These are phyloP conservation scores for Craterostigma plantagineum DNA, from an alignment of 257 asterid genomes.

Conservation along the genomic window DNA sequence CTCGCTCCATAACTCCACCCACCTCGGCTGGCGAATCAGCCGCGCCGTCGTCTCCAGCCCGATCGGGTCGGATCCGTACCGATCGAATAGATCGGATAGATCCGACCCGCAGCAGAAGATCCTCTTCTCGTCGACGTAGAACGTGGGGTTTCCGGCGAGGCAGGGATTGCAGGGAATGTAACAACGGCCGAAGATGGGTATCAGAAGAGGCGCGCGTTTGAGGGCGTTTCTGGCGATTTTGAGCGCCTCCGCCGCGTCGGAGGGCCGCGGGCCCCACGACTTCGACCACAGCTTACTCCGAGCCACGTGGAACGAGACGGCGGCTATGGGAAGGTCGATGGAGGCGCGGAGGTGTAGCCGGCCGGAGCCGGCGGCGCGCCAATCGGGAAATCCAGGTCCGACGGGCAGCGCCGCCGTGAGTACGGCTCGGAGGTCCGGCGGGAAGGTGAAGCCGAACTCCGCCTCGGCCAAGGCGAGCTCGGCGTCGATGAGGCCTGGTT, in stretches of 20 bases:
- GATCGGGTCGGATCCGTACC: conserved; percentile 37
- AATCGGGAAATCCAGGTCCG: conserved; percentile 84
- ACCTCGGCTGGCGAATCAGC: conserved; percentile 53
- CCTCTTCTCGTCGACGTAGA: conserved; percentile 65
- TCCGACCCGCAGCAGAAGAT: conserved; percentile 86
- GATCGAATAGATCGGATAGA: conserved; percentile 69
- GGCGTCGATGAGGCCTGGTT: conserved; percentile 47
- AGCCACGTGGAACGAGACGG: conserved; percentile 72
- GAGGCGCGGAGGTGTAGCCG: conserved; percentile 75
- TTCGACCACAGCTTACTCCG: conserved; percentile 76
- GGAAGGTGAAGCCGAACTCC: conserved; percentile 70
- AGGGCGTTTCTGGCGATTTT: conserved; percentile 60
- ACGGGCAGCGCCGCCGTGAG: conserved; percentile 68
- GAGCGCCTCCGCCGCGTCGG: conserved; percentile 61
- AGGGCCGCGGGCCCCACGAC: conserved; percentile 73
- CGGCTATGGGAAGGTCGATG: conserved; percentile 65
- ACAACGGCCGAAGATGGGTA: conserved; percentile 77
- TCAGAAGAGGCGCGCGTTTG: conserved; percentile 67
- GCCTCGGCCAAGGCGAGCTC: conserved; percentile 91
- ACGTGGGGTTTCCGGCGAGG: conserved; percentile 79
- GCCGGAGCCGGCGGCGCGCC: conserved; percentile 66
- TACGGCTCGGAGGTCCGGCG: conserved; percentile 80
- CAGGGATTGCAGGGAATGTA: conserved; percentile 76
- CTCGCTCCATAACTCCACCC: conserved; percentile 99
- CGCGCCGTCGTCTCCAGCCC: conserved; percentile 14